Base-by-base conservation (phyloP, 108 stramenopile species). In the Nitzschia sp. region DNA sequence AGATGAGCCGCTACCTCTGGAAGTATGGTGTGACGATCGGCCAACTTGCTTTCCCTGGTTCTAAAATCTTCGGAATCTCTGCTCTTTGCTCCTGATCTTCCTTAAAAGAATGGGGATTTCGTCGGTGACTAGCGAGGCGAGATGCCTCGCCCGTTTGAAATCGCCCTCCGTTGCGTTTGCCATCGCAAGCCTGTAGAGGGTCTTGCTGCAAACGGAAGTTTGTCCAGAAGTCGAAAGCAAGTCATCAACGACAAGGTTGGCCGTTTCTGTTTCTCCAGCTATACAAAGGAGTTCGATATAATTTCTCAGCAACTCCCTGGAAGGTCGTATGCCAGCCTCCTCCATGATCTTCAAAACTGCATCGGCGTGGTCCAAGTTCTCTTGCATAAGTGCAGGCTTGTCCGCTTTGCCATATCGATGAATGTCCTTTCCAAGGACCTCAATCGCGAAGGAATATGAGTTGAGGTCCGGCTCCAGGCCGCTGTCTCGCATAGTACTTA, bases 371-470 rank as follows among this genome's bases (percentile, higher is more conserved):
- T 74, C 68, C 13, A 74, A 15, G n/a, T 65, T 69, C 48, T 66
- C 6, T n/a, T 60, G 62, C 11, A 71, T 45, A 28, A 60, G 26
- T 15, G 24, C 23, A 18, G 23, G 32, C 24, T 74, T 60, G 0
- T 59, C 55, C 0, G n/a, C 1, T 32, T 48, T 34, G 9, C 33
- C 11, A 31, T 47, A 15, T 13, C 72, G 48, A 23, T 54, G 51
- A 8, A 80, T 38, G 38, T 74, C 38, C 49, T 80, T 74, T 2
- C 79, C 83, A 29, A 90, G 71, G 3, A 76, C 63, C 61, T 90
- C 89, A 65, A 90, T 78, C 3, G 76, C 64, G 76, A 85, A 92
- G 18, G 84, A 71, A 70, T 74, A 89, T n/a, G 86, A 79, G 49
- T 87, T 82, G 9, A 35, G 65, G 51, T 89, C 75, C 27, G 84